phyloP scores from a whole-genome alignment of 2,329 filamentous ascomycete species.

The Leptographium radiaticola region DNA sequence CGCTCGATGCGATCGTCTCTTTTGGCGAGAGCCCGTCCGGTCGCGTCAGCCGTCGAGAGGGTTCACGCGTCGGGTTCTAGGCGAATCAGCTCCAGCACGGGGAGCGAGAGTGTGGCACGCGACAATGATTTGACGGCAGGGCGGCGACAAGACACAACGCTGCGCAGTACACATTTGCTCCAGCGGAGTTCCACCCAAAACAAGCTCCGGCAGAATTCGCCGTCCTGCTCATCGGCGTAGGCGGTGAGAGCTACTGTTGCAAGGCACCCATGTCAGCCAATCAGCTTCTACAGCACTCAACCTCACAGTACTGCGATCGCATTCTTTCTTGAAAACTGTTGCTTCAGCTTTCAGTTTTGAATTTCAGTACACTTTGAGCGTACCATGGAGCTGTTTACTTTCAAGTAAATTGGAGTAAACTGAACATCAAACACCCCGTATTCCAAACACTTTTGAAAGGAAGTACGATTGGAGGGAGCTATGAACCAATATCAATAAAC shows the following conservation, averaged over 20 bases:
- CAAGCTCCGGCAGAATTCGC: conserved; percentile 6
- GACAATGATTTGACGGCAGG: neutral
- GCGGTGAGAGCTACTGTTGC: conserved; percentile 5
- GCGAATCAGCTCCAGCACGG: neutral
- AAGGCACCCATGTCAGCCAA: neutral
- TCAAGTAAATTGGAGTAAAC: too few relatives aligned
- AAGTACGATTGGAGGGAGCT: too few relatives aligned
- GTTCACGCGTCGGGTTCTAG: neutral
- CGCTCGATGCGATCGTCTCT: neutral
- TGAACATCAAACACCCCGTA: too few relatives aligned
- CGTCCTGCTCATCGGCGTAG: neutral
- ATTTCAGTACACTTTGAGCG: too few relatives aligned
- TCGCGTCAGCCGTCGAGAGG: neutral
- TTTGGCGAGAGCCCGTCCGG: neutral
- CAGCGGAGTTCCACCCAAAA: neutral
- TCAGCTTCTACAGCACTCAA: neutral
- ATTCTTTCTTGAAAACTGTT: too few relatives aligned
- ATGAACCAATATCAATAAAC: too few relatives aligned
- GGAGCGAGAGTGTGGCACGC: neutral
- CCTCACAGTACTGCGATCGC: neutral
- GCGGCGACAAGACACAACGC: neutral
- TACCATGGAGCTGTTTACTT: too few relatives aligned
- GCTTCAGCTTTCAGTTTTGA: too few relatives aligned
- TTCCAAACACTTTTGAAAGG: too few relatives aligned
- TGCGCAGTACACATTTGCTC: neutral